Evolutionary conservation across 805 yeast genomes (phyloP).

Genomic region (Ogataea neopini): DNA sequence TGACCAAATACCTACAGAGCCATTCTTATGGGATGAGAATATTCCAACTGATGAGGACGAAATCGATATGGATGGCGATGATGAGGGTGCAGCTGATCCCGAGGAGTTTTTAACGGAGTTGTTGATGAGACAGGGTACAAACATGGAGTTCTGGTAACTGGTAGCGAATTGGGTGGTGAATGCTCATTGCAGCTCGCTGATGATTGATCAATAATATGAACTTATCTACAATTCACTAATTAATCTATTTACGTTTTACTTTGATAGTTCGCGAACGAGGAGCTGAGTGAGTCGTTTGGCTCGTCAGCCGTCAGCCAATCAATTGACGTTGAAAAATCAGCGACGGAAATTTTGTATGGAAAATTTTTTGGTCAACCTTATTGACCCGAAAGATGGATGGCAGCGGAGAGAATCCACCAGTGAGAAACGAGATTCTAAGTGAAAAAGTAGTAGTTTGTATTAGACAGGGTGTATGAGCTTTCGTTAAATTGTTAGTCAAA

Average conservation of each 20-base stretch:
- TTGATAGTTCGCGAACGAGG: too few species aligned
- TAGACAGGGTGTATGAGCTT: background rate
- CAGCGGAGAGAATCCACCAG: constrained; percentile 6
- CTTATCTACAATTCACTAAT: too few species aligned
- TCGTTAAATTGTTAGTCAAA: too few species aligned
- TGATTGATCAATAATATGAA: background rate
- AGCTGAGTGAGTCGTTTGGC: too few species aligned
- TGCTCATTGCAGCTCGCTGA: too few species aligned
- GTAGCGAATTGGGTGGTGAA: too few species aligned
- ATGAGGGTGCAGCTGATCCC: constrained; percentile 17
- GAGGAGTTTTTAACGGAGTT: constrained; percentile 21
- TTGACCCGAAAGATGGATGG: background rate
- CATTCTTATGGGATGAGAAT: constrained; percentile 21
- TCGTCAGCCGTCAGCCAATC: too few species aligned
- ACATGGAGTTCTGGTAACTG: constrained; percentile 10
- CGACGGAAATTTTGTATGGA: background rate
- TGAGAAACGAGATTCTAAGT: constrained; percentile 1
- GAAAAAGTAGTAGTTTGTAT: too few species aligned
- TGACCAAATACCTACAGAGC: constrained; percentile 12
- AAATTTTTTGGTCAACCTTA: background rate
- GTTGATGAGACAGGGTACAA: constrained; percentile 18
- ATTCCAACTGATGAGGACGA: constrained; percentile 20
- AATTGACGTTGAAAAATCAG: constrained; percentile 19
- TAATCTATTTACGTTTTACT: too few species aligned
- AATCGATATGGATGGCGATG: constrained; percentile 20